Evolutionary conservation across 2,329 filamentous ascomycete species (phyloP).

Genomic region (Nakataea oryzae): DNA sequence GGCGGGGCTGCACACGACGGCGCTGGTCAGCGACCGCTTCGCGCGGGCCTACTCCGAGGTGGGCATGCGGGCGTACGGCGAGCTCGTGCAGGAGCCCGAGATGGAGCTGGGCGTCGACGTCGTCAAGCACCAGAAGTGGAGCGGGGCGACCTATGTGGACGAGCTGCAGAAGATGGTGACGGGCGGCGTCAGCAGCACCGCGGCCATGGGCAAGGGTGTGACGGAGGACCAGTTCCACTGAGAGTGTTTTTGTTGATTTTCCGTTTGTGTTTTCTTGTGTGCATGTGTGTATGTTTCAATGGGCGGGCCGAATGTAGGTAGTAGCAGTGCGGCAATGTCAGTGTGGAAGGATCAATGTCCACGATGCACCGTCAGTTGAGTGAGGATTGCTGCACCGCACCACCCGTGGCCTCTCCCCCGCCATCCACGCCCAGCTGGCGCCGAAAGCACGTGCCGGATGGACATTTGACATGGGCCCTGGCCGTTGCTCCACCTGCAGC

Average conservation of each 20-base stretch:
- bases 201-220: slow-evolving; percentile 94
- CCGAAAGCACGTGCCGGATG: background rate
- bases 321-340: too few relatives aligned
- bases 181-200: slow-evolving; percentile 82
- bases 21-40: slow-evolving; percentile 84
- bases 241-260: background rate
- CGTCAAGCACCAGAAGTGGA: slow-evolving; percentile 99
- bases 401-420: too few relatives aligned
- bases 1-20: slow-evolving; percentile 89
- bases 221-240: slow-evolving; percentile 93
- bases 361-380: background rate
- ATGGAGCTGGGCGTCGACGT: slow-evolving; percentile 87
- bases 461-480: too few relatives aligned
- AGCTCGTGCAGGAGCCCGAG: slow-evolving; percentile 96
- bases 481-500: background rate
- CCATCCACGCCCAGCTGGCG: too few relatives aligned
- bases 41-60: slow-evolving; percentile 67
- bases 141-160: slow-evolving; percentile 87
- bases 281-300: background rate
- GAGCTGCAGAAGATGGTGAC: slow-evolving; percentile 95
- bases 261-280: background rate
- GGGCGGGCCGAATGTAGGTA: too few relatives aligned
- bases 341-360: background rate
- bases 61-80: slow-evolving; percentile 94
- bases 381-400: too few relatives aligned